A percentile compares a stretch with the other conserved stretches of the same genome.
Evolutionary conservation across 192 early-diverging fungal species (phyloP).

Genomic region (Coemansia sp.): DNA sequence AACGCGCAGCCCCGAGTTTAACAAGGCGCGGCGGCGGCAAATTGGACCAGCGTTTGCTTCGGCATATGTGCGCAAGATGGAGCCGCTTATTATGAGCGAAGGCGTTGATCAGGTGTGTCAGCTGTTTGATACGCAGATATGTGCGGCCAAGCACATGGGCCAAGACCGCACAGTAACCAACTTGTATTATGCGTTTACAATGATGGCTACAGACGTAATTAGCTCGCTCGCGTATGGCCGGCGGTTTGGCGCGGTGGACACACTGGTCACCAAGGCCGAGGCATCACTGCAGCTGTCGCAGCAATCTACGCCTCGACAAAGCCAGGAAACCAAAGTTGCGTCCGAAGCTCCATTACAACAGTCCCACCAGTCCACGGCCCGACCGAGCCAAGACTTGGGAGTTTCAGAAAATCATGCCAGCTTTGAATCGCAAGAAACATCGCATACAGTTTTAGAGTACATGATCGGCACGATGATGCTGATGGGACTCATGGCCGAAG

Average conservation of each 20-base stretch:
- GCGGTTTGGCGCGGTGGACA: slow-evolving; percentile 15
- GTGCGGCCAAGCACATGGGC: not conserved
- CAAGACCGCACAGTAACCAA: not conserved
- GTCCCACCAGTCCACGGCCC: not conserved
- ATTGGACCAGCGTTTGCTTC: slow-evolving; percentile 25
- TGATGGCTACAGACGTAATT: slow-evolving; percentile 32
- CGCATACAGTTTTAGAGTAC: slow-evolving; percentile 11
- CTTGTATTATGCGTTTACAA: slow-evolving; percentile 18
- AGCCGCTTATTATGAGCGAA: slow-evolving; percentile 14
- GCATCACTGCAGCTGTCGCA: not conserved
- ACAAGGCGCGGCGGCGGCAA: slow-evolving; percentile 19
- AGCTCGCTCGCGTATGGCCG: slow-evolving; percentile 24
- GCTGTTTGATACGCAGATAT: slow-evolving; percentile 20
- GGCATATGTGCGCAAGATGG: slow-evolving; percentile 20
- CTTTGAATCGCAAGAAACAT: slow-evolving; percentile 10
- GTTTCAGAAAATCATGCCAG: not conserved
- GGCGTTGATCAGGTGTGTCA: slow-evolving; percentile 19
- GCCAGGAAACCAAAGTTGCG: not conserved
- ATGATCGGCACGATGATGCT: slow-evolving; percentile 28
- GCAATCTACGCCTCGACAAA: not conserved
- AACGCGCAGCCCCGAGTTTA: slow-evolving; percentile 24
- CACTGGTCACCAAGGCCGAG: slow-evolving; percentile 7
- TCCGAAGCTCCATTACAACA: not conserved
- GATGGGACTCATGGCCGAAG: slow-evolving; percentile 25
- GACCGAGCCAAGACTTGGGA: not conserved